Base-by-base conservation (phyloP, 176 grass and related monocot species). In the Ampelocalamus luodianensis region DNA sequence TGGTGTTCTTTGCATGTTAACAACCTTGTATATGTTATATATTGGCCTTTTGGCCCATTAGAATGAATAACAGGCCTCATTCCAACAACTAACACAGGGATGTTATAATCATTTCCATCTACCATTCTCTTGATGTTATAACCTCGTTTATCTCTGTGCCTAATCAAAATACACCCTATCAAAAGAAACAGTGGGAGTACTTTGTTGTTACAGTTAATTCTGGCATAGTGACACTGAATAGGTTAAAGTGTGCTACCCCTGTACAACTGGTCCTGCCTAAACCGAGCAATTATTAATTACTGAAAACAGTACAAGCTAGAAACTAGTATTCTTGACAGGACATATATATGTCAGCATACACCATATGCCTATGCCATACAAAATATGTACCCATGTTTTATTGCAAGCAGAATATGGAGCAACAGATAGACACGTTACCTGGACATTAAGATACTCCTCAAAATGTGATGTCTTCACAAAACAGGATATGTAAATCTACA, bases 401-500 rank as follows among this genome's bases (percentile, higher is more conserved):
- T 23, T 72, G 29, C 22, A 48, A 80, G 39, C 42, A 61, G 32
- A 71, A 75, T 64, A 79, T 80, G 76, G 67, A 70, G 45, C 37
- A 44, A 54, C 20, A 44, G 63, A 83, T 43, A 61, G 37, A 38
- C 69, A 71, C 10, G 72, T 72, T 86, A 99, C 96, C 93, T 99
- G 92, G 60, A 99, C 96, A 92, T 91, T 94, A 0, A 99, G 85
- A 73, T 77, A 99, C 82, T 99, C 96, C 79, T 99, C 96, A 76
- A 92, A 89, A 90, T 86, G 96, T 42, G 93, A 92, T 43, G 96
- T 99, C 84, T 96, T 99, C 65, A 99, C 96, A 77, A 99, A 99
- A 65, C 93, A 99, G 73, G 96, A 99, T 79, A 99, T 36, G 8
- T 92, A 89, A 85, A 96, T 89, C 96, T 99, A 85, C 76, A 93